Evolutionary conservation across 2,329 filamentous ascomycete species (phyloP), one percentile per base, ranked within the genome.

Genomic region (Phaeosphaeriaceae sp.): DNA sequence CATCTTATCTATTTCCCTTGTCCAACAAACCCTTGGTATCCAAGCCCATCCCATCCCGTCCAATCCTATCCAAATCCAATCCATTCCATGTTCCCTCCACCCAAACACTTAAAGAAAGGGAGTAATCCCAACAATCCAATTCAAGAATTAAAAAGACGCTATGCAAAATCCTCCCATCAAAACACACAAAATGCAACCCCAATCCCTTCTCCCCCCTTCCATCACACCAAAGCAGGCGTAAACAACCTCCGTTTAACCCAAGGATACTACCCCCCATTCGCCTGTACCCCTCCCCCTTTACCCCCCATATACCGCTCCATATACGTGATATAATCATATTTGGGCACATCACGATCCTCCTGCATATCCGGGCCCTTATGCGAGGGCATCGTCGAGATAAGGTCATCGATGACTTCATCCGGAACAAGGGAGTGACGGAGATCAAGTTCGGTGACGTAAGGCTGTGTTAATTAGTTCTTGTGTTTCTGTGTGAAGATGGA

Each of bases 361-460:
- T 90, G 85, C 74, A 93, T 82, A 73, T 97, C 92, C 2, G 92
- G 91, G 0, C 93, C 94, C 42, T 81, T 84, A 72, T 97, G 92
- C 43, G 78, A 70, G 0, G 94, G 94, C 83, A 99, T 96, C 42
- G 90, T 90, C 66, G 89, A 83, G 43, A 94, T 81, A 39, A 99
- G 81, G 73, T 96, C 90, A 55, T 97, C 92, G 67, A 99, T 97
- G 57, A 99, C 89, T 69, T 97, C 93, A 69, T 99, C 94, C 0
- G 94, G 94, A 30, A 99, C 95, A 32, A 99, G 83, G 34, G 89
- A 94, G 75, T 99, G 94, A 51, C 93, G 85, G 49, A 99, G 83
- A 73, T 99, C 94, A 79, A 99, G 89, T 77, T 99, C 94, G 4
- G 94, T 99, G 33, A 99, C 94, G 73, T 99, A 99, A 9, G 93